These are phyloP conservation scores for Rhizophlyctis rosea DNA, from an alignment of 192 early-diverging fungal species.

Conservation along the genomic window DNA sequence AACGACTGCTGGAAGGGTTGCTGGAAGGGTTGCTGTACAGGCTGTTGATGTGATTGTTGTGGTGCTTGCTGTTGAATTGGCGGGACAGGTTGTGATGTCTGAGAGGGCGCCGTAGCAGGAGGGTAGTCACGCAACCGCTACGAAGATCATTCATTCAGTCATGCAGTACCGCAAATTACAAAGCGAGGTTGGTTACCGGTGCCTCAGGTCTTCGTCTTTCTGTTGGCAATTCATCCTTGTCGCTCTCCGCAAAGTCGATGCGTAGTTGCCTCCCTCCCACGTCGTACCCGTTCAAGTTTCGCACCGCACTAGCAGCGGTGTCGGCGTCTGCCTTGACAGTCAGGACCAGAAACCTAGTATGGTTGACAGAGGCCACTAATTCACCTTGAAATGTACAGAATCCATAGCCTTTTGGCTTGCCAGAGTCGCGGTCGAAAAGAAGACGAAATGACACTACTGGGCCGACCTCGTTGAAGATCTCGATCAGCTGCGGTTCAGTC, in stretches of 20 bases:
- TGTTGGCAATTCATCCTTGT: conserved; percentile 49
- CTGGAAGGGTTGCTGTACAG: no score
- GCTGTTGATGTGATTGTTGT: no score
- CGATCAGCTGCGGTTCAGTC: conserved; percentile 88
- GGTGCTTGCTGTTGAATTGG: conserved; percentile 10
- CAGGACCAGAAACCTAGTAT: no score
- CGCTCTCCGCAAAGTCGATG: conserved; percentile 90
- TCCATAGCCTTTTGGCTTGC: conserved; percentile 90
- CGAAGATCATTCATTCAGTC: no score
- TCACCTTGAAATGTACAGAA: conserved; percentile 85
- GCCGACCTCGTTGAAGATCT: conserved; percentile 91
- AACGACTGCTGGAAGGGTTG: no score
- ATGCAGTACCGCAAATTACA: no score
- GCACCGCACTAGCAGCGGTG: conserved; percentile 91
- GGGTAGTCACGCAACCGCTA: no score
- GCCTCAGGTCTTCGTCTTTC: no score
- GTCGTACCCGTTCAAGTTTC: conserved; percentile 88
- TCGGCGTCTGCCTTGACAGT: conserved; percentile 62
- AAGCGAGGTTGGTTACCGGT: no score
- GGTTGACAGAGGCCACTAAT: no score
- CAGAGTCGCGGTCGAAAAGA: conserved; percentile 85
- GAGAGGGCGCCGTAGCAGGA: no score
- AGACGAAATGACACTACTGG: conserved; percentile 65
- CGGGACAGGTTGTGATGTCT: background rate
- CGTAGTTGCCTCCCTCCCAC: conserved; percentile 83